Evolutionary conservation across 2,329 filamentous ascomycete species (phyloP), one percentile per base, ranked within the genome.

Genomic region (Arachnomyces sp.): DNA sequence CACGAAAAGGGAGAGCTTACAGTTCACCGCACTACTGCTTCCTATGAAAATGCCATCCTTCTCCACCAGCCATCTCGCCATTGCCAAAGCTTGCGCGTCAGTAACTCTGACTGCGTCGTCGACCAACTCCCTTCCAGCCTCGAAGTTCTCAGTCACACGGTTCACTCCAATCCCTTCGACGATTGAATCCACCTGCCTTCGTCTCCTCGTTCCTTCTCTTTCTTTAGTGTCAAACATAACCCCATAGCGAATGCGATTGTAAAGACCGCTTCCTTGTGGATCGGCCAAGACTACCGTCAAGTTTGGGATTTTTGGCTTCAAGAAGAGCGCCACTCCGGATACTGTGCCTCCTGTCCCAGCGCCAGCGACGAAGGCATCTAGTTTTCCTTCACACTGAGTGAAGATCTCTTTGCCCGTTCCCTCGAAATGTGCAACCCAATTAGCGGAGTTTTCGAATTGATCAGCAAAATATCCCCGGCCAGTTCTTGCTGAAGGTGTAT

Each of bases 141-240:
- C 86, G 49, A 98, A 92, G 61, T 96, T 98, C 39, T 80, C 77
- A 1, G 92, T 98, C n/a, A 95, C 74, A 2, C 92, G 81, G 59
- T 95, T 98, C 62, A 96, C 85, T 1, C 92, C 92, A 48, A 98
- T 86, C 1, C 92, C 92, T 65, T 98, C 93, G 18, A 98, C 87
- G 48, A 98, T 86, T 3, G 84, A 89, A 67, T 98, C 93, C 38
- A 98, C 87, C 65, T 98, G 93, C 53, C 86, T 81, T 44, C 92
- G 74, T 36, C 93, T 75, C 11, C 92, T 74, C 9, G 90, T 96
- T 3, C 92, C 92, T 70, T 98, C 92, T 48, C 76, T 78, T 66
- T 98, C 92, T 21, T 86, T 93, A 1, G 75, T 56, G 44, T 88
- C 84, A 65, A 95, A 98, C 86, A 98, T 95, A 45, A 98, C 92